Percentiles rank a stretch among this genome's conserved stretches.
These are phyloP conservation scores for Moricandia arvensis DNA, from an alignment of 345 rosid species.

Conservation along the genomic window DNA sequence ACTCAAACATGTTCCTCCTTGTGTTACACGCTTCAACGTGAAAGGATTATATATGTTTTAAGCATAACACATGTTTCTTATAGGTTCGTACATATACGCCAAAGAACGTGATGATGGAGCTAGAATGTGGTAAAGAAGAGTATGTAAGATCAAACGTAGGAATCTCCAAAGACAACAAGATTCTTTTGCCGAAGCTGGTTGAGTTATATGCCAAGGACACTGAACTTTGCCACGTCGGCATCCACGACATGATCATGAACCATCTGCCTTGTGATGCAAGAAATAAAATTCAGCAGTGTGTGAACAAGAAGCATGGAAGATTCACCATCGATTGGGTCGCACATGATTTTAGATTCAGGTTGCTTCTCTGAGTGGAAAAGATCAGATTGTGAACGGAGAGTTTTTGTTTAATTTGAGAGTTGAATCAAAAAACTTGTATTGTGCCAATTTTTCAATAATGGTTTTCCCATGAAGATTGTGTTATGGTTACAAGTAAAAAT, in stretches of 20 bases:
- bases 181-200: conserved; percentile 67
- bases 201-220: conserved; percentile 64
- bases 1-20: conserved; percentile 6
- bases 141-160: conserved; percentile 58
- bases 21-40: background rate
- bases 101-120: conserved; percentile 61
- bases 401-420: background rate
- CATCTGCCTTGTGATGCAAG: conserved; percentile 44
- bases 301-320: conserved; percentile 45
- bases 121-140: conserved; percentile 78
- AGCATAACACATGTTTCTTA: background rate
- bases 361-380: conserved; percentile 26
- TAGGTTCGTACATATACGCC: conserved; percentile 75
- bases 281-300: conserved; percentile 26
- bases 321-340: conserved; percentile 63
- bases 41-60: background rate
- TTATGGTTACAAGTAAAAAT: background rate
- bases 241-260: conserved; percentile 50
- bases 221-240: conserved; percentile 47
- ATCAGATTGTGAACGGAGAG: conserved; percentile 21
- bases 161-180: conserved; percentile 57
- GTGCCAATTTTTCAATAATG: background rate
- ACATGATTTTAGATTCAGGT: conserved; percentile 69
- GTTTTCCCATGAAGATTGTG: background rate
- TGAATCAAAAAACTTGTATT: background rate